Evolutionary conservation across 2,329 filamentous ascomycete genomes (phyloP).

Genomic region (Rutstroemia sydowiana): DNA sequence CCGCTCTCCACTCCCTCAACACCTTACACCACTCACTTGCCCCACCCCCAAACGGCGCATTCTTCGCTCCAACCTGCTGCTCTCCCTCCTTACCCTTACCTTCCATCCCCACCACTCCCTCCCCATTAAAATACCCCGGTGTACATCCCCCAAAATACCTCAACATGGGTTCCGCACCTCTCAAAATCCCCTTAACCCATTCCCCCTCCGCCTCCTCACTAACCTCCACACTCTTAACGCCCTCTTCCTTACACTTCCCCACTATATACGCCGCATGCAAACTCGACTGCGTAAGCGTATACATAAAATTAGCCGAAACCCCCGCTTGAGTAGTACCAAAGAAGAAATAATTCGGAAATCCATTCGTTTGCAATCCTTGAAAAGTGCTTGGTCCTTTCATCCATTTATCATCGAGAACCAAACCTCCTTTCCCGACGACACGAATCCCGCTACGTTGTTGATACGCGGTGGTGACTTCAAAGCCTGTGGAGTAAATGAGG

Average conservation of each 20-base stretch:
- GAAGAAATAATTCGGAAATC: slow-evolving; percentile 8
- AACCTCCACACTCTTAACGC: slow-evolving; percentile 1
- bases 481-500: slow-evolving; percentile 51
- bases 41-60: not conserved
- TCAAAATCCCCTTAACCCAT: slow-evolving; percentile 1
- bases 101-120: not conserved
- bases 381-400: not conserved
- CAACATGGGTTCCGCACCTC: not conserved
- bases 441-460: slow-evolving; percentile 4
- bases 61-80: not conserved
- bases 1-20: slow-evolving; percentile 1
- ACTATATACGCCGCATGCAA: slow-evolving; percentile 4
- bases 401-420: slow-evolving; percentile 5
- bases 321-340: slow-evolving; percentile 4
- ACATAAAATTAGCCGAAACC: slow-evolving; percentile 8
- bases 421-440: not conserved
- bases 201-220: not conserved
- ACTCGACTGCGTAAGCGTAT: not conserved
- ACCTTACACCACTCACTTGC: slow-evolving; percentile 6
- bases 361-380: slow-evolving; percentile 5
- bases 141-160: not conserved
- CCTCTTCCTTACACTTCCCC: not conserved
- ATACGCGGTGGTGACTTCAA: slow-evolving; percentile 38
- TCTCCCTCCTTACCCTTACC: no score
- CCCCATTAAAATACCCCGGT: slow-evolving; percentile 6